Evolutionary conservation across 1,284 basidiomycete genomes (phyloP), one percentile per base, ranked within the genome.

Genomic region (Stygiomarasmius scandens): DNA sequence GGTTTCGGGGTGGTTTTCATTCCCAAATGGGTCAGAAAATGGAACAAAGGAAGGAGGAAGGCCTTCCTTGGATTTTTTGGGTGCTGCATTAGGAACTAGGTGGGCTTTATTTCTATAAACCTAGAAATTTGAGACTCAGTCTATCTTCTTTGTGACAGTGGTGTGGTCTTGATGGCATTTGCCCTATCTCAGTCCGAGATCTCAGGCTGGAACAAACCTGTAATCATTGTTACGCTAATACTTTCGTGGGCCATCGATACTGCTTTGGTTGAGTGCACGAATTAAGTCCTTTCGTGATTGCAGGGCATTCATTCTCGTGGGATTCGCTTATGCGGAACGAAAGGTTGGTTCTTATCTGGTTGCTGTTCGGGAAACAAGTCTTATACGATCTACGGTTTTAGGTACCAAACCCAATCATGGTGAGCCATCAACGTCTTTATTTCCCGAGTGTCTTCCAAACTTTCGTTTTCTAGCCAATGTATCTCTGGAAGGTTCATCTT

Each of bases 141-240:
- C 19, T 34, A 20, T 3, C 2, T 12, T 20, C n/a, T 4, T 20
- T 1, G n/a, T 23, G n/a, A 11, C 19, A 54, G 52, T 27, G 52
- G 52, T 19, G 41, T 54, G 22, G 38, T 54, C 25, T 27, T 54
- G 9, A 45, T 54, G 52, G 46, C 52, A 9, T 54, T 54, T 54
- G 52, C 52, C 3, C n/a, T 54, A 25, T 45, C 38, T 45, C 52
- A 54, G 19, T 54, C 52, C 27, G 38, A 54, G 23, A 41, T 44
- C 19, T 54, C 52, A 14, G 52, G 52, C 16, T 54, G 52, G 52
- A 54, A 54, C 25, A 45, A 54, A 19, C 52, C 52, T 20, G 43
- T 54, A 9, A 45, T 54, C 19, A 54, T 54, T 32, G 41, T 46
- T 11, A 54, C 52, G 4, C 52, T 54, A 2, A n/a, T 54, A 16